Percentiles rank a stretch among this genome's conserved stretches.
phyloP scores from a whole-genome alignment of 495 filamentous ascomycete genomes.

The Penicillium alfredii region DNA sequence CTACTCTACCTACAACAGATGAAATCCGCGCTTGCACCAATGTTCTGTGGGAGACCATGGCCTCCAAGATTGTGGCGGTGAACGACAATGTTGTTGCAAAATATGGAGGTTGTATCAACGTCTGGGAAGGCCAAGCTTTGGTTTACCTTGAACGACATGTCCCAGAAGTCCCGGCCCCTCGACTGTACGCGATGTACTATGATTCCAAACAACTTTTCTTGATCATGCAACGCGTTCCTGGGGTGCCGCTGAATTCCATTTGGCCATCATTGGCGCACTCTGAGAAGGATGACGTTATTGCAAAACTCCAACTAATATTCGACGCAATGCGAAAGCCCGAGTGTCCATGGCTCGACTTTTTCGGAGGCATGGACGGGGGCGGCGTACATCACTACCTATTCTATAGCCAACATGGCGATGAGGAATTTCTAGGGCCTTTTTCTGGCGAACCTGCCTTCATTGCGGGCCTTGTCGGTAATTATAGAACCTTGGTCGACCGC shows the following conservation, averaged over 20 bases:
- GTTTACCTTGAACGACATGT: constrained; percentile 24
- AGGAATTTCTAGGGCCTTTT: constrained; percentile 18
- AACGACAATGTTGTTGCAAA: constrained; percentile 26
- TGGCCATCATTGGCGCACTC: constrained; percentile 20
- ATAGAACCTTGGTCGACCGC: constrained; percentile 16
- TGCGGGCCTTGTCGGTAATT: constrained; percentile 20
- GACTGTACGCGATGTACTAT: constrained; percentile 25
- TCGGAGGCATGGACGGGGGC: constrained; percentile 18
- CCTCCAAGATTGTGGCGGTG: constrained; percentile 19
- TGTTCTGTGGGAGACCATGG: constrained; percentile 16
- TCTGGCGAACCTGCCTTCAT: constrained; percentile 18
- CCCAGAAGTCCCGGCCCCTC: constrained; percentile 21
- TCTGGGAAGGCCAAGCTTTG: constrained; percentile 21
- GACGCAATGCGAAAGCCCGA: constrained; percentile 16
- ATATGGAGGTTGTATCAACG: constrained; percentile 14
- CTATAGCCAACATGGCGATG: constrained; percentile 17
- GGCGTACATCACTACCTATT: constrained; percentile 19
- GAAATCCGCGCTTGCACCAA: constrained; percentile 26
- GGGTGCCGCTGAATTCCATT: constrained; percentile 16
- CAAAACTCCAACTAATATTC: constrained; percentile 14
- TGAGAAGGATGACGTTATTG: constrained; percentile 24
- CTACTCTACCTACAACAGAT: constrained; percentile 24
- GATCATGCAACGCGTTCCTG: constrained; percentile 23
- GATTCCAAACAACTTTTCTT: constrained; percentile 18
- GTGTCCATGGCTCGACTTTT: constrained; percentile 20